A percentile compares a stretch with the other conserved stretches of the same genome.
Conservation (phyloP, 306 rosid genomes). For the Cucumis cinereus region DNA sequence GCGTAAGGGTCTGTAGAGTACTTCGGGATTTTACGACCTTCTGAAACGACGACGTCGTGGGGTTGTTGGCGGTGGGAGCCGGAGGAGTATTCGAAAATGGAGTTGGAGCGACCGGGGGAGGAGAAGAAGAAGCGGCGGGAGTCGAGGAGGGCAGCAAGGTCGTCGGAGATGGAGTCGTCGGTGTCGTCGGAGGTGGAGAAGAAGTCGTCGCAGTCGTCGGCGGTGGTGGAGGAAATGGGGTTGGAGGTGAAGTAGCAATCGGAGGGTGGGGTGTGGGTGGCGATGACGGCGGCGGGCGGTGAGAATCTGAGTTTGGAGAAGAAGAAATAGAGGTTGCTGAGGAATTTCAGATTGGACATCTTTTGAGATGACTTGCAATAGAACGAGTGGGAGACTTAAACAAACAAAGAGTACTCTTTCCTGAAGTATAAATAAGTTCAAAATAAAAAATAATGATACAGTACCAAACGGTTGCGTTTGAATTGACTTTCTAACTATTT, state of each 20-base stretch:
- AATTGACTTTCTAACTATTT: too few species aligned
- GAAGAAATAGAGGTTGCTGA: background rate
- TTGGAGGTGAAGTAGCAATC: slow-evolving; percentile 19
- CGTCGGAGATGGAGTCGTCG: slow-evolving; percentile 22
- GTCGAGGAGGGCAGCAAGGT: slow-evolving; percentile 49
- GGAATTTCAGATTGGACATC: background rate
- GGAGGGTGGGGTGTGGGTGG: background rate
- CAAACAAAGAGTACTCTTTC: background rate
- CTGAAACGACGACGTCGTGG: background rate
- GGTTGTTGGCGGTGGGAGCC: background rate
- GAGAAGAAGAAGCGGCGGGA: slow-evolving; percentile 85
- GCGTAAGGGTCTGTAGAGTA: slow-evolving; percentile 38
- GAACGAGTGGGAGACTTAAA: background rate
- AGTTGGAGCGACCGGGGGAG: slow-evolving; percentile 77
- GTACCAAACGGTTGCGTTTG: too few species aligned
- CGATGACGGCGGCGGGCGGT: background rate
- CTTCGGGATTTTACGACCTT: slow-evolving; percentile 27
- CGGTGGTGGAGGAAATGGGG: slow-evolving; percentile 3
- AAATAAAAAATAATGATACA: too few species aligned
- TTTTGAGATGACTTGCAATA: background rate
- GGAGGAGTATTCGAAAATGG: slow-evolving; percentile 43
- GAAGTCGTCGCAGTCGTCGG: background rate
- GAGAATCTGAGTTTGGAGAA: slow-evolving; percentile 55
- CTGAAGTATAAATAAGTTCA: too few species aligned
- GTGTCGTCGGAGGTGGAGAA: slow-evolving; percentile 10